phyloP scores from a whole-genome alignment of 73 alveolate species.

The Paramecium biaurelia region DNA sequence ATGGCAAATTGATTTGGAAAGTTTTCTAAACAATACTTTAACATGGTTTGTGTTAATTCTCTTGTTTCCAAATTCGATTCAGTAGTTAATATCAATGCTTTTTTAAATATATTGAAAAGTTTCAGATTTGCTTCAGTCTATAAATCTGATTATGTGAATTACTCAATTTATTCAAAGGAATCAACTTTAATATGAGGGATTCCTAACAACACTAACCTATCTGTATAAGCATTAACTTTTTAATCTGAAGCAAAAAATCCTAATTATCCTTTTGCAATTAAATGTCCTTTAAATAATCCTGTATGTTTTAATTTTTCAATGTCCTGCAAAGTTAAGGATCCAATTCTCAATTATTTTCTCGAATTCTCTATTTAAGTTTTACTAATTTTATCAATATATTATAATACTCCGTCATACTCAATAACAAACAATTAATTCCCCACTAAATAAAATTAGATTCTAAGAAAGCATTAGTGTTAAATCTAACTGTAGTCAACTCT shows the following conservation, averaged over 20 bases:
- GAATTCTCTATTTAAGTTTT: background rate
- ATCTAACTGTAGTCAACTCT: background rate
- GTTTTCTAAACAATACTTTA: background rate
- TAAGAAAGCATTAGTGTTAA: background rate
- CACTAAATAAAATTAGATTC: background rate
- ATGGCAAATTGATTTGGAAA: constrained; percentile 13
- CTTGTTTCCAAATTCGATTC: constrained; percentile 11
- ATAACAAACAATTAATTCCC: background rate
- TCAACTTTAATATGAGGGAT: constrained; percentile 3
- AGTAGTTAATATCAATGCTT: background rate
- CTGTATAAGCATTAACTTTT: background rate
- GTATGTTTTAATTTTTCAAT: background rate
- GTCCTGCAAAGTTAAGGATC: background rate
- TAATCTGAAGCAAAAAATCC: background rate
- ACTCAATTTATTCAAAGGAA: background rate
- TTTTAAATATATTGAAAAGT: background rate
- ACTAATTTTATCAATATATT: background rate
- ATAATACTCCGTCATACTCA: constrained; percentile 25
- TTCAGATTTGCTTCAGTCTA: background rate
- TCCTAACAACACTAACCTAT: background rate
- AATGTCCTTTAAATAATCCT: constrained; percentile 24
- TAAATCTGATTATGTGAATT: background rate
- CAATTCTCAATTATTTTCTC: background rate
- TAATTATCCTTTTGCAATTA: background rate
- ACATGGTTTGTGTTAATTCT: background rate